phyloP scores from a whole-genome alignment of 2,329 filamentous ascomycete species.

The Aspergillus thermomutatus region DNA sequence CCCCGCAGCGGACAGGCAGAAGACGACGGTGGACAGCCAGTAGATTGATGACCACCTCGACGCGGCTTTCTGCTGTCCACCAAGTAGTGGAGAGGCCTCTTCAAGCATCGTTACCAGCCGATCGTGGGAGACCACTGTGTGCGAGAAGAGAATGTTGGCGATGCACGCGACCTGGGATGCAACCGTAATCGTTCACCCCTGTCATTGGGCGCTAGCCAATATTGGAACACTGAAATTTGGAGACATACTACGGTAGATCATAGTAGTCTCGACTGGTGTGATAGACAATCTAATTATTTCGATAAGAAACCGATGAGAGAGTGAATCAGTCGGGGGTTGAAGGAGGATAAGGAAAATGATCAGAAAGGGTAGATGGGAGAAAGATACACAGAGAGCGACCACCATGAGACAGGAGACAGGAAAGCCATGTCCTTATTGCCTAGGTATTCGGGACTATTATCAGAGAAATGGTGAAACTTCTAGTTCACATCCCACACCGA shows the following conservation, averaged over 20 bases:
- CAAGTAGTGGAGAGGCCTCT: conserved; percentile 2
- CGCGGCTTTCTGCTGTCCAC: conserved; percentile 1
- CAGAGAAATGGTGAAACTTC: too few relatives aligned
- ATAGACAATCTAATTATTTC: neutral
- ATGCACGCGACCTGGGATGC: neutral
- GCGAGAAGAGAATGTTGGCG: neutral
- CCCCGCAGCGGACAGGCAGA: conserved; percentile 1
- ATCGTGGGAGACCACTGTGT: neutral
- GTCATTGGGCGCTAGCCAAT: neutral
- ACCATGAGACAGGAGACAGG: too few relatives aligned
- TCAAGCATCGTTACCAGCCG: neutral
- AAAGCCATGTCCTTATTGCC: too few relatives aligned
- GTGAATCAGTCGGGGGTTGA: neutral
- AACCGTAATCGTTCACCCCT: too few relatives aligned
- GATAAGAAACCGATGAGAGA: neutral
- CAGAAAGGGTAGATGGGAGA: neutral
- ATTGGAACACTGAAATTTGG: neutral
- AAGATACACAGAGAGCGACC: too few relatives aligned
- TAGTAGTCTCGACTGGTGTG: too few relatives aligned
- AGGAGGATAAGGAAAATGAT: neutral
- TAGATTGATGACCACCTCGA: conserved; percentile 3
- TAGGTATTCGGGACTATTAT: too few relatives aligned
- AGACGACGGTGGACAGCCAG: conserved; percentile 4
- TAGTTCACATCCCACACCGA: too few relatives aligned
- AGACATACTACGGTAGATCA: too few relatives aligned